phyloP scores from a whole-genome alignment of 1,284 basidiomycete genomes.

The Exobasidium cylindrosporum region DNA sequence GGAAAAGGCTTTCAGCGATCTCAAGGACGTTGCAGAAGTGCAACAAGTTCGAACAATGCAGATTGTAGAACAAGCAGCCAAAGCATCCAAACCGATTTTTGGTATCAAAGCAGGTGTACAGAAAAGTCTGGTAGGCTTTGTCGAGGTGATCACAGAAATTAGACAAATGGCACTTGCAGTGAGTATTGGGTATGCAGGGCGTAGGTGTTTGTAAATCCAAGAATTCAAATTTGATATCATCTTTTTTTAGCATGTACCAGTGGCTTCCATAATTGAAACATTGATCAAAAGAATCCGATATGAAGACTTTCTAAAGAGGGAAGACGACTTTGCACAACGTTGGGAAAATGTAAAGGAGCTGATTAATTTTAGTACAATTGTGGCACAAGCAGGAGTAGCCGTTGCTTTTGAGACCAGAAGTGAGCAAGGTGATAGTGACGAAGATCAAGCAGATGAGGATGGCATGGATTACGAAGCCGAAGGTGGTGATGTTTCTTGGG shows the following conservation, averaged over 20 bases:
- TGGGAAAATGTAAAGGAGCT: conserved; percentile 86
- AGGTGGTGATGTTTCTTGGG: conserved; percentile 56
- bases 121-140: conserved; percentile 65
- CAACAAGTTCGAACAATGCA: conserved; percentile 64
- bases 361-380: conserved; percentile 54
- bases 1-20: conserved; percentile 72
- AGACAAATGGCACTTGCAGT: conserved; percentile 65
- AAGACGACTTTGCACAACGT: conserved; percentile 68
- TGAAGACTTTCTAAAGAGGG: conserved; percentile 67
- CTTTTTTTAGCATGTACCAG: conserved; percentile 51
- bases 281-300: conserved; percentile 67
- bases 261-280: conserved; percentile 67
- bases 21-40: conserved; percentile 63
- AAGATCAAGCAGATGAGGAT: conserved; percentile 19
- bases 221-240: too few relatives aligned
- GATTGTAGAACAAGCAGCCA: conserved; percentile 54
- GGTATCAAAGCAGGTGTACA: conserved; percentile 69
- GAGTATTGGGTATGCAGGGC: too few relatives aligned
- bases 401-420: neutral
- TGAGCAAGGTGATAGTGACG: neutral
- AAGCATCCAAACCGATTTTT: conserved; percentile 55
- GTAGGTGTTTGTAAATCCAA: too few relatives aligned
- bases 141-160: conserved; percentile 63
- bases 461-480: conserved; percentile 22
- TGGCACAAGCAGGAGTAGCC: conserved; percentile 19